A percentile compares a stretch with the other conserved stretches of the same genome.
phyloP scores from a whole-genome alignment of 306 rosid species.

The Quercus ilex region DNA sequence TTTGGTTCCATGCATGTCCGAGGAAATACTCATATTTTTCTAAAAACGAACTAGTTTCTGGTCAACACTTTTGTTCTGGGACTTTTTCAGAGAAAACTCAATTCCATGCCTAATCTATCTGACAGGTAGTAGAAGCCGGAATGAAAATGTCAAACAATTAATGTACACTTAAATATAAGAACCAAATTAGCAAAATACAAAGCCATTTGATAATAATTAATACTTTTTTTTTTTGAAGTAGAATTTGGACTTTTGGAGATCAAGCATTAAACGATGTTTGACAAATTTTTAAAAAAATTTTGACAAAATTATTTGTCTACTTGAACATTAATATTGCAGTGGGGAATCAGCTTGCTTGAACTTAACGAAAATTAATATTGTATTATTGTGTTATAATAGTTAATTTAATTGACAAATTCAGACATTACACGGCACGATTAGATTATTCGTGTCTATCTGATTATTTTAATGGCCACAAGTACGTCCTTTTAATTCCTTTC shows the following conservation, averaged over 20 bases:
- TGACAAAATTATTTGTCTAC: neutral
- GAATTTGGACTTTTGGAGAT: too few relatives aligned
- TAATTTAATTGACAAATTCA: neutral
- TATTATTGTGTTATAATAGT: neutral
- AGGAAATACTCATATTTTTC: neutral
- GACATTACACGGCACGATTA: neutral
- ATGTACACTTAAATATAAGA: too few relatives aligned
- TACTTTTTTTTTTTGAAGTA: too few relatives aligned
- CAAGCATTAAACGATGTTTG: neutral
- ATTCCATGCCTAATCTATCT: neutral
- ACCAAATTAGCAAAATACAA: too few relatives aligned
- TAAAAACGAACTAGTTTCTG: neutral
- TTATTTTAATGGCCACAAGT: too few relatives aligned
- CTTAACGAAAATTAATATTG: neutral
- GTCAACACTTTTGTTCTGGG: neutral
- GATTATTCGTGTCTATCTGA: neutral
- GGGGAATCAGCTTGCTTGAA: neutral
- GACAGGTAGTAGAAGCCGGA: too few relatives aligned
- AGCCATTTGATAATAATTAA: too few relatives aligned
- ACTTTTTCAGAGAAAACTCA: neutral
- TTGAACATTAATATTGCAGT: neutral
- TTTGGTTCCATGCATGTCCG: neutral
- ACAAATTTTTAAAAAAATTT: too few relatives aligned
- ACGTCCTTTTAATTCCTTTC: too few relatives aligned
- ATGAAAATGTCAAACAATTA: too few relatives aligned